Evolutionary conservation across 805 yeast genomes (phyloP).

Genomic region (Candida germanica): DNA sequence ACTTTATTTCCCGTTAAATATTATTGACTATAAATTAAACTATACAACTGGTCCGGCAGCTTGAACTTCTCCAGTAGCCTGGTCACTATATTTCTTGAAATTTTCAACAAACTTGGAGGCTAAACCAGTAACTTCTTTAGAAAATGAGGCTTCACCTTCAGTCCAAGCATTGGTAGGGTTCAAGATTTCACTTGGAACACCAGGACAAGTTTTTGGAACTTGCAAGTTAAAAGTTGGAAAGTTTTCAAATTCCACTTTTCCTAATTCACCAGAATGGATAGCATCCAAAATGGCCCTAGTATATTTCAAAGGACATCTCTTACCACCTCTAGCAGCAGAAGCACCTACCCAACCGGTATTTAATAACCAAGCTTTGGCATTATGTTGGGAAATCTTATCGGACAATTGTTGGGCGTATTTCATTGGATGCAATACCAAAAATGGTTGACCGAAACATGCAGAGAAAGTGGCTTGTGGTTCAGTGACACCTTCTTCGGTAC

Average conservation of each 20-base stretch:
- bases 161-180: conserved; percentile 86
- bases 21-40: conserved; percentile 2
- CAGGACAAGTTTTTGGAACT: conserved; percentile 77
- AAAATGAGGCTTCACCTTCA: conserved; percentile 38
- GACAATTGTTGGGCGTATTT: conserved; percentile 94
- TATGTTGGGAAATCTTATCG: conserved; percentile 84
- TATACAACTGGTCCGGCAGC: conserved; percentile 82
- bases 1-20: too few species aligned
- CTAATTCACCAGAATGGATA: conserved; percentile 86
- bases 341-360: conserved; percentile 99
- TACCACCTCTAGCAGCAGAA: conserved; percentile 88
- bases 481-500: conserved; percentile 97
- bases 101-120: conserved; percentile 80
- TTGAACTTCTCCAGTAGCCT: conserved; percentile 80
- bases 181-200: conserved; percentile 80
- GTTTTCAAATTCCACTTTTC: conserved; percentile 74
- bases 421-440: conserved; percentile 97
- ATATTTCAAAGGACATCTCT: conserved; percentile 96
- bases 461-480: conserved; percentile 98
- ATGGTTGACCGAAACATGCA: conserved; percentile 99
- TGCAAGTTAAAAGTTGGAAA: conserved; percentile 84
- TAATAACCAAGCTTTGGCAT: conserved; percentile 91
- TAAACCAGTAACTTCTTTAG: conserved; percentile 49
- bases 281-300: conserved; percentile 95
- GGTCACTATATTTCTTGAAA: conserved; percentile 78